These are phyloP conservation scores for Yamadazyma pseudoaaseri DNA, from an alignment of 1,139 yeast species.

Conservation along the genomic window DNA sequence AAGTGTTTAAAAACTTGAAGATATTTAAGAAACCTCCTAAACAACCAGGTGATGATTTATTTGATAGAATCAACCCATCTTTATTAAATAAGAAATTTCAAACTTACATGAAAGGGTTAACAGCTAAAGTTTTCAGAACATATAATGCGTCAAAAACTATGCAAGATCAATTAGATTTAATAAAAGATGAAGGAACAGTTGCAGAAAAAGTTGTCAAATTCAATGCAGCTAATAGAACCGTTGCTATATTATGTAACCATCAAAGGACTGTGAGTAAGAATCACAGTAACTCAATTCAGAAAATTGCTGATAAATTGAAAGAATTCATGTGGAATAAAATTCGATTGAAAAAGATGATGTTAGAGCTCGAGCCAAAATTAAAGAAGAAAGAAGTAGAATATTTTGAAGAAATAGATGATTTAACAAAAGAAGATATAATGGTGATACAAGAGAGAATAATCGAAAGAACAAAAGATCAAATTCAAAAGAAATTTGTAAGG, in stretches of 20 bases:
- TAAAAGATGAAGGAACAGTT: constrained; percentile 80
- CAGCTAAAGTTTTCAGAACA: constrained; percentile 97
- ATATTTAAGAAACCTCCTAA: constrained; percentile 88
- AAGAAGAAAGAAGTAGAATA: constrained; percentile 53
- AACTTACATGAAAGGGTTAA: constrained; percentile 86
- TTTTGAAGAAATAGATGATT: constrained; percentile 70
- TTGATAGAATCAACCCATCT: constrained; percentile 85
- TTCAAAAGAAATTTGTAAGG: constrained; percentile 61
- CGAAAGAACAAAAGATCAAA: constrained; percentile 62
- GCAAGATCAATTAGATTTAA: constrained; percentile 89
- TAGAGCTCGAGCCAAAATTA: constrained; percentile 59
- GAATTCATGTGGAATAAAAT: constrained; percentile 86
- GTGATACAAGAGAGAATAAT: constrained; percentile 56
- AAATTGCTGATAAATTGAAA: constrained; percentile 70
- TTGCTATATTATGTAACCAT: constrained; percentile 95
- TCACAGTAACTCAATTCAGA: constrained; percentile 78
- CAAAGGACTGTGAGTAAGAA: constrained; percentile 88
- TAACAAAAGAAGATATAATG: constrained; percentile 62
- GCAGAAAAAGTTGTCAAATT: constrained; percentile 84
- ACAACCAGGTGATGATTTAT: constrained; percentile 86
- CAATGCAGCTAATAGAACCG: constrained; percentile 94
- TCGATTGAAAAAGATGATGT: constrained; percentile 67
- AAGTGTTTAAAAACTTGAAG: constrained; percentile 83
- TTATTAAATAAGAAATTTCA: constrained; percentile 84
- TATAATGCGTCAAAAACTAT: constrained; percentile 94